Percentiles rank a stretch among this genome's conserved stretches.
Evolutionary conservation across 345 rosid genomes (phyloP).

Genomic region (Rubroshorea leprosula): DNA sequence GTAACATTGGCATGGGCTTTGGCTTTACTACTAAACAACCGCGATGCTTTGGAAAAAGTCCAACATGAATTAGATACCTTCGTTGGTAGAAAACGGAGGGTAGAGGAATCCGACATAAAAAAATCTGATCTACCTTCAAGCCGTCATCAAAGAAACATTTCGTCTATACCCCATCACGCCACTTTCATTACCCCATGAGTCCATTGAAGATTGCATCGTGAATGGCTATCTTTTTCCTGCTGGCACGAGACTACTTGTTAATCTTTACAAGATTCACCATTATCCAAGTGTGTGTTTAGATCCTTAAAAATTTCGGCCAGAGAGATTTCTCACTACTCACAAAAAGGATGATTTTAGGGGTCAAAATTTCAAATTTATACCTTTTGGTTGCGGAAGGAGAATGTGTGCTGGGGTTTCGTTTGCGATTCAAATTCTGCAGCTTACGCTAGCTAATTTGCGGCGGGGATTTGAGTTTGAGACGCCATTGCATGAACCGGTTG

Average conservation of each 20-base stretch:
- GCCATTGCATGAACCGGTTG: neutral
- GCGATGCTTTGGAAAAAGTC: neutral
- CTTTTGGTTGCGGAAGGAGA: conserved; percentile 35
- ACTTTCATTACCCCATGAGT: conserved; percentile 24
- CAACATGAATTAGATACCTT: neutral
- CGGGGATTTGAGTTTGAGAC: neutral
- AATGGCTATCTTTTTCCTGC: conserved; percentile 30
- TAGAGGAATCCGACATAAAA: neutral
- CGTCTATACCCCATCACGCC: neutral
- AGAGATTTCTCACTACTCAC: conserved; percentile 32
- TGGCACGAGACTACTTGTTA: conserved; percentile 26
- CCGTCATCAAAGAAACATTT: neutral
- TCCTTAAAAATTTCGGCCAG: conserved; percentile 29
- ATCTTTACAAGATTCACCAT: conserved; percentile 30
- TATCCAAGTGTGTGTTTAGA: conserved; percentile 27
- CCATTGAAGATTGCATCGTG: conserved; percentile 28
- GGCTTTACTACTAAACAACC: neutral
- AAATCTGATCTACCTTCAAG: neutral
- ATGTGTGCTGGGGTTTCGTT: conserved; percentile 4
- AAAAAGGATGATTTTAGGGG: conserved; percentile 15
- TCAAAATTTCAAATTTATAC: conserved; percentile 17
- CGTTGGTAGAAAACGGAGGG: neutral
- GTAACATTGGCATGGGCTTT: neutral
- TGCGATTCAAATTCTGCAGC: neutral
- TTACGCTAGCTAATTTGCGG: neutral